Percentiles rank a stretch among this genome's conserved stretches.
These are phyloP conservation scores for Sicyos edulis DNA, from an alignment of 306 rosid species.

Conservation along the genomic window DNA sequence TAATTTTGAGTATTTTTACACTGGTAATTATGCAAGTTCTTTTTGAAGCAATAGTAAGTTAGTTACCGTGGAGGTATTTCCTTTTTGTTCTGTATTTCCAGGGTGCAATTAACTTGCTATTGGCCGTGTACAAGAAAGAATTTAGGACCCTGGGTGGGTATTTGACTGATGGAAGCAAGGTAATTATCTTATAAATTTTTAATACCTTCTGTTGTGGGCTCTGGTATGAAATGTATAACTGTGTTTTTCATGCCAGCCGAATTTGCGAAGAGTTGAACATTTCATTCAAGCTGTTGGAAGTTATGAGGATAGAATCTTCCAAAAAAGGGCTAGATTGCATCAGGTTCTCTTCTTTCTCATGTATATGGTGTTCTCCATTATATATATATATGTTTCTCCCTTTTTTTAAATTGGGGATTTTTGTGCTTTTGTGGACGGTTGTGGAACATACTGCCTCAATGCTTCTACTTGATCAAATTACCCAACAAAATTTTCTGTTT, in stretches of 20 bases:
- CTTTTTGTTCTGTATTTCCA: conserved; percentile 21
- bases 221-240: conserved; percentile 2
- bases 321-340: conserved; percentile 77
- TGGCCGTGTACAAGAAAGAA: conserved; percentile 91
- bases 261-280: conserved; percentile 67
- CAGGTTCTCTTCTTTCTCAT: conserved; percentile 47
- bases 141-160: conserved; percentile 68
- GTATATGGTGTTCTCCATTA: not conserved
- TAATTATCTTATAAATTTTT: conserved; percentile 16
- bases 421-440: not conserved
- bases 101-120: conserved; percentile 93
- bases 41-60: not conserved
- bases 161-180: conserved; percentile 84
- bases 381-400: not conserved
- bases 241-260: conserved; percentile 41
- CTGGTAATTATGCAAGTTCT: not conserved
- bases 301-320: conserved; percentile 82
- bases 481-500: not conserved
- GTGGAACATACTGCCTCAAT: not conserved
- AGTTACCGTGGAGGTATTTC: not conserved
- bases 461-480: not conserved
- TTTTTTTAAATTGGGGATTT: not conserved
- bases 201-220: not conserved
- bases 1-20: not conserved
- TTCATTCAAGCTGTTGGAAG: conserved; percentile 95